Percentiles rank a stretch among this genome's conserved stretches.
These are phyloP conservation scores for Rutstroemia sydowiana DNA, from an alignment of 2,329 filamentous ascomycete species.

Conservation along the genomic window DNA sequence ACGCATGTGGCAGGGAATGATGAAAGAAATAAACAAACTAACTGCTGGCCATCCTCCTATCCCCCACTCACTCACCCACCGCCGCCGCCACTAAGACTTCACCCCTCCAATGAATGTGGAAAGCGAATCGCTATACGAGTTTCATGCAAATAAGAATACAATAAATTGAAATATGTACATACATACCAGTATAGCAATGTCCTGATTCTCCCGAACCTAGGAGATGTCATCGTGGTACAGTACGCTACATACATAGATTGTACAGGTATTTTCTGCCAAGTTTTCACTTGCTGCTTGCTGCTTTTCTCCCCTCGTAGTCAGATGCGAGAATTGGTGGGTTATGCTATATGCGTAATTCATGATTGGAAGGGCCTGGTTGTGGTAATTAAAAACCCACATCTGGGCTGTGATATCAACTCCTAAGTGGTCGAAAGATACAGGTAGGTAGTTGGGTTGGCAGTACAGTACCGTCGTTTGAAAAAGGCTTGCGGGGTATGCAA, in stretches of 20 bases:
- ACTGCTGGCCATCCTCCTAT: too few species aligned
- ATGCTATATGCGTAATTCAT: not conserved
- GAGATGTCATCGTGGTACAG: too few species aligned
- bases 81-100: too few species aligned
- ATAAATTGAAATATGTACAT: too few species aligned
- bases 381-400: not conserved
- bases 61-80: too few species aligned
- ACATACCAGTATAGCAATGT: too few species aligned
- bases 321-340: constrained; percentile 9
- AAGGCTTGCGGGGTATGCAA: constrained; percentile 10
- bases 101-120: too few species aligned
- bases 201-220: too few species aligned
- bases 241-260: not conserved
- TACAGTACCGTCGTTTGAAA: constrained; percentile 7
- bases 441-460: too few species aligned
- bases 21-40: not conserved
- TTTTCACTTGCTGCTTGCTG: constrained; percentile 1
- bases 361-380: not conserved
- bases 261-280: constrained; percentile 3
- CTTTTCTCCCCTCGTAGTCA: constrained; percentile 4
- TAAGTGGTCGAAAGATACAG: constrained; percentile 8
- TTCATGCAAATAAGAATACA: too few species aligned
- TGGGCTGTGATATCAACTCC: not conserved
- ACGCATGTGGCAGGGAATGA: constrained; percentile 5
- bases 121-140: too few species aligned